A percentile compares a stretch with the other conserved stretches of the same genome.
Conservation (phyloP, 2,329 filamentous ascomycete genomes). For the Piedraia hortae region DNA sequence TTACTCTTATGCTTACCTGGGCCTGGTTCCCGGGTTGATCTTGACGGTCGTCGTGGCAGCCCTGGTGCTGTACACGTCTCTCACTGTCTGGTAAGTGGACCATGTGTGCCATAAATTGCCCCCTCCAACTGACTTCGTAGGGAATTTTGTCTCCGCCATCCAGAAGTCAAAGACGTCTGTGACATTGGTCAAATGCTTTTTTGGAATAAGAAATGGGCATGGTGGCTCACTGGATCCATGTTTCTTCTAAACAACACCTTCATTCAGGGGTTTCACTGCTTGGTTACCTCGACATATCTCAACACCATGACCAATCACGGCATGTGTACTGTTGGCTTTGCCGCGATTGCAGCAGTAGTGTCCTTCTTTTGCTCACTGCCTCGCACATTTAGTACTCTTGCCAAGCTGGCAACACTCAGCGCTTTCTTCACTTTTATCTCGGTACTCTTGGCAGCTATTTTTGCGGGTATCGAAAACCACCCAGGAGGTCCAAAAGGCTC, state of each 20-base stretch:
- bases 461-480: constrained; percentile 47
- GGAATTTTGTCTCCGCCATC: constrained; percentile 77
- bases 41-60: constrained; percentile 52
- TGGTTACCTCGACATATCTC: constrained; percentile 63
- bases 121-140: constrained; percentile 20
- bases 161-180: constrained; percentile 75
- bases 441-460: constrained; percentile 58
- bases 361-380: constrained; percentile 60
- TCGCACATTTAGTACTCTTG: constrained; percentile 56
- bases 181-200: constrained; percentile 92
- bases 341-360: constrained; percentile 43
- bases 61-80: constrained; percentile 59
- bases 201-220: constrained; percentile 51
- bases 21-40: constrained; percentile 64
- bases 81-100: constrained; percentile 29
- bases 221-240: constrained; percentile 44
- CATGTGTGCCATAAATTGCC: no score
- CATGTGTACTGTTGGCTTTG: constrained; percentile 56
- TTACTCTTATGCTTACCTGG: constrained; percentile 69
- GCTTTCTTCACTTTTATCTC: constrained; percentile 78
- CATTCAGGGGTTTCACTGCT: constrained; percentile 55
- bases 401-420: constrained; percentile 51
- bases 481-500: constrained; percentile 32
- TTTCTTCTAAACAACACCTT: constrained; percentile 88
- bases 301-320: constrained; percentile 47